A percentile compares a stretch with the other conserved stretches of the same genome.
Evolutionary conservation across 2,329 filamentous ascomycete species (phyloP).

Genomic region (Cladosporium sp.): DNA sequence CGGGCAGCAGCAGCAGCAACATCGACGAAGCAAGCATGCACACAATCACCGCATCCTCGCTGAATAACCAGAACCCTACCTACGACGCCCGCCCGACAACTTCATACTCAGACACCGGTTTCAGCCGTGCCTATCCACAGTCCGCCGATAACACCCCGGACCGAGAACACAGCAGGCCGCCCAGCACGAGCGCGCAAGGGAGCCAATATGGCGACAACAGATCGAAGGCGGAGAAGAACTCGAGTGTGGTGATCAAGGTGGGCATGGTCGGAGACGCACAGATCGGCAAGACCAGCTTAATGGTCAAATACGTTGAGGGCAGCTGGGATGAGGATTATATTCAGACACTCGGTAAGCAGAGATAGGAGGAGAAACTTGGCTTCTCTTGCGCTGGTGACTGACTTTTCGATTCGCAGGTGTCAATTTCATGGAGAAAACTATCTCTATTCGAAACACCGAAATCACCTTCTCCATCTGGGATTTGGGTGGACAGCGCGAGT

Average conservation of each 20-base stretch:
- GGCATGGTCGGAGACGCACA: constrained; percentile 99
- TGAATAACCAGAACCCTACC: constrained; percentile 34
- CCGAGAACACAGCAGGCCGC: constrained; percentile 34
- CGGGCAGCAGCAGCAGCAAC: constrained; percentile 17
- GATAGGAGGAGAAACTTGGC: not conserved
- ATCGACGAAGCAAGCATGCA: constrained; percentile 47
- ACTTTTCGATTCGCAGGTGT: constrained; percentile 56
- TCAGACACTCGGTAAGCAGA: constrained; percentile 76
- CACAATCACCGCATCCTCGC: constrained; percentile 42
- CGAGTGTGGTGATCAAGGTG: constrained; percentile 93
- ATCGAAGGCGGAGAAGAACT: constrained; percentile 43
- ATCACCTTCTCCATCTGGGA: constrained; percentile 99
- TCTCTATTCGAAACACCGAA: constrained; percentile 97
- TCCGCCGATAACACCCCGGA: constrained; percentile 39
- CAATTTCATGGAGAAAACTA: constrained; percentile 99
- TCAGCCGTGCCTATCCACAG: constrained; percentile 41
- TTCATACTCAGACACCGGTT: constrained; percentile 50
- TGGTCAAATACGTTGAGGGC: constrained; percentile 99
- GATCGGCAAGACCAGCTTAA: constrained; percentile 97
- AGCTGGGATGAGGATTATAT: constrained; percentile 99
- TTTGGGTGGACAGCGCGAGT: constrained; percentile 93
- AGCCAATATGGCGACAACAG: constrained; percentile 27
- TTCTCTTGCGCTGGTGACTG: too few species aligned
- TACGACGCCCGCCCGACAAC: constrained; percentile 46
- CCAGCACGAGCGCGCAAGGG: constrained; percentile 26